Evolutionary conservation across 805 yeast genomes (phyloP).

Genomic region (Starmera quercuum): DNA sequence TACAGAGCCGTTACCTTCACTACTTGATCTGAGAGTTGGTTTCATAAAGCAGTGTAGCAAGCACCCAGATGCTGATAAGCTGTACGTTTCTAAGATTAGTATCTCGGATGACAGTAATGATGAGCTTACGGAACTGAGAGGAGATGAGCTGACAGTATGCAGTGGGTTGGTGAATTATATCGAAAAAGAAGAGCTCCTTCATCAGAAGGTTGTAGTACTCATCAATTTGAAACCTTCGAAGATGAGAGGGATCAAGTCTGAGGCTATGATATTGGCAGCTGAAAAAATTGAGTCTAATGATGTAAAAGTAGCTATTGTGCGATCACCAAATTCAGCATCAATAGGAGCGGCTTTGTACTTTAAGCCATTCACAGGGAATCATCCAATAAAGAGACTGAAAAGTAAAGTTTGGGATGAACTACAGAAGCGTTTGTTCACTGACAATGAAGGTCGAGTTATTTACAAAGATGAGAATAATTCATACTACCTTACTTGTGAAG

Average conservation of each 20-base stretch:
- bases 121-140: constrained; percentile 8
- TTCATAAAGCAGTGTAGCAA: constrained; percentile 32
- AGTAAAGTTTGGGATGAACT: constrained; percentile 9
- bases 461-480: constrained; percentile 1
- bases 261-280: constrained; percentile 66
- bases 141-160: constrained; percentile 36
- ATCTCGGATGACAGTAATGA: constrained; percentile 11
- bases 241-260: constrained; percentile 54
- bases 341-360: constrained; percentile 36
- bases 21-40: constrained; percentile 37
- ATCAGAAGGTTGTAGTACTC: constrained; percentile 41
- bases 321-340: constrained; percentile 31
- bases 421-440: constrained; percentile 4
- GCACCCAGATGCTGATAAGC: constrained; percentile 52
- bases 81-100: constrained; percentile 47
- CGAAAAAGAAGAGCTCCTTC: constrained; percentile 28
- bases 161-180: constrained; percentile 48
- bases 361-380: constrained; percentile 13
- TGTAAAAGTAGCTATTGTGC: constrained; percentile 35
- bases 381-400: constrained; percentile 4
- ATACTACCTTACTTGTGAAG: not conserved
- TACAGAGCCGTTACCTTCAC: no score
- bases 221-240: constrained; percentile 54
- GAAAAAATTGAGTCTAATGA: constrained; percentile 18
- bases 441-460: constrained; percentile 4